Base-by-base conservation (phyloP, 768 basidiomycete genomes). In the Mycena rosella region DNA sequence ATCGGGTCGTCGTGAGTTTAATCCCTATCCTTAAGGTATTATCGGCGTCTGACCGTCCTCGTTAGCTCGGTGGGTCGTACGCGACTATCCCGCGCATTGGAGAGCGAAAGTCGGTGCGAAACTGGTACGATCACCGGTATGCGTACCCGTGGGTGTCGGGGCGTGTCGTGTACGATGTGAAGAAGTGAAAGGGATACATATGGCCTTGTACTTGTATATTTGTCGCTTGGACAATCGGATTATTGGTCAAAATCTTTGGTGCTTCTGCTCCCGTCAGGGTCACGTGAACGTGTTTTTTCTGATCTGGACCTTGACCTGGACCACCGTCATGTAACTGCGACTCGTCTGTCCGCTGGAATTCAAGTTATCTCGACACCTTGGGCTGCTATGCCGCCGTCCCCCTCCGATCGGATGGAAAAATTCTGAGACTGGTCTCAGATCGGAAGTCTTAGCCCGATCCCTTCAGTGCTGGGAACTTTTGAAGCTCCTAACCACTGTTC, bases 71-170 rank as follows among this genome's bases (percentile, higher is more conserved):
- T 44, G 97, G 94, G 20, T 96, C 95, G 8, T 98, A 88, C 75
- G 92, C 88, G 0, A 96, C 96, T 7, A 87, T 93, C 63, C 95
- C 96, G 7, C 88, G 91, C 30, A 86, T 97, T 45, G 88, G 92
- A 0, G 91, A 90, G 70, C 84, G 96, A 48, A 85, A 88, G 55
- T 86, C 90, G 4, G 77, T 97, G 75, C 86, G 94, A 63, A 99
- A 99, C 83, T 98, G 91, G 88, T 96, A 95, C 78, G 95, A 96
- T 79, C 85, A 88, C 70, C 95, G 92, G 75, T 99, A 99, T 70
- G 90, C 92, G 1, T 99, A 93, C 77, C 82, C 96, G 3, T 98
- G 96, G 90, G 84, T 91, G 57, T 93, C 95, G 22, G 98, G 87
- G 6, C 82, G 87, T 17, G 75, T 88, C 55, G 86, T 75, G n/a